Evolutionary conservation across 257 asterid genomes (phyloP).

Genomic region (Solanum virginianum): DNA sequence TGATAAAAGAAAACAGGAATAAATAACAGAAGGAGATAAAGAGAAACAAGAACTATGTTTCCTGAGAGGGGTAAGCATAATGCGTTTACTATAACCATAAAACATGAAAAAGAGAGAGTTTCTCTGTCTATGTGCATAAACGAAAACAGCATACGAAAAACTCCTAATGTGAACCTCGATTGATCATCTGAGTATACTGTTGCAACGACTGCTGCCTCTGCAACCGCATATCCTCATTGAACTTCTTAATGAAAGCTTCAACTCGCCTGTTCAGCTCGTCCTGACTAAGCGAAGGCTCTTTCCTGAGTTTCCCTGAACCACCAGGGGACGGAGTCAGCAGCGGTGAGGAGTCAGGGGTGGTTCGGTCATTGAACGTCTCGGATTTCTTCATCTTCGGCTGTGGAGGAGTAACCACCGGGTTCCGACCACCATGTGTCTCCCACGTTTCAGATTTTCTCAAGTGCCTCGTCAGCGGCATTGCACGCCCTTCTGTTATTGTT

Average conservation of each 20-base stretch:
- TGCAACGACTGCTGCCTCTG: constrained; percentile 68
- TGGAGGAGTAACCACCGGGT: constrained; percentile 9
- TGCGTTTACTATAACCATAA: not conserved
- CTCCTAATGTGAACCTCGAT: constrained; percentile 18
- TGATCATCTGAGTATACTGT: constrained; percentile 44
- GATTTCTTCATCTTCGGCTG: constrained; percentile 37
- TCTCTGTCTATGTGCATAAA: not conserved
- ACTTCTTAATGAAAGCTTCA: constrained; percentile 76
- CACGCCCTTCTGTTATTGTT: constrained; percentile 70
- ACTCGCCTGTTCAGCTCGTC: constrained; percentile 68
- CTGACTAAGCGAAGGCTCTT: constrained; percentile 55
- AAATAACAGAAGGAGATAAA: not conserved
- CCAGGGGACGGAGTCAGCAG: constrained; percentile 8
- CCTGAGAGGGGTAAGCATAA: not conserved
- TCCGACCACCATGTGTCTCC: constrained; percentile 33
- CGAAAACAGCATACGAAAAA: not conserved
- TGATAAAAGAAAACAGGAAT: not conserved
- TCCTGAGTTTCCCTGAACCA: constrained; percentile 35
- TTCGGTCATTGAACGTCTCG: constrained; percentile 44
- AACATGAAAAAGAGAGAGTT: not conserved
- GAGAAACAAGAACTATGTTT: not conserved
- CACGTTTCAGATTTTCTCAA: constrained; percentile 65
- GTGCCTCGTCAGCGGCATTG: constrained; percentile 60
- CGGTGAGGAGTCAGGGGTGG: not conserved
- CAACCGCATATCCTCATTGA: constrained; percentile 74